A percentile compares a stretch with the other conserved stretches of the same genome.
Evolutionary conservation across 2,329 filamentous ascomycete genomes (phyloP).

Genomic region (Diaporthe aspalathi): DNA sequence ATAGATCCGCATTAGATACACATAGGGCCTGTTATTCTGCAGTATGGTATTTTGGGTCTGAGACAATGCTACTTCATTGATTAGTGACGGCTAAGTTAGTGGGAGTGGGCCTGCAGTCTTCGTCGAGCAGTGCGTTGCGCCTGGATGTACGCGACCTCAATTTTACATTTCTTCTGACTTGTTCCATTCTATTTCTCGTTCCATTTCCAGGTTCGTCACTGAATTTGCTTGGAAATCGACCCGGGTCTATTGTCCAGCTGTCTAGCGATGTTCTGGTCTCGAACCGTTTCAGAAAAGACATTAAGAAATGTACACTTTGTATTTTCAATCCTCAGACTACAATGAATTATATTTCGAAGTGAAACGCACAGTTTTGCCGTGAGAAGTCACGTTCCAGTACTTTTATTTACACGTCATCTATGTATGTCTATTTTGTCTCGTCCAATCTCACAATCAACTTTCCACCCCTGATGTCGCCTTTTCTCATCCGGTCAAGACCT

Average conservation of each 20-base stretch:
- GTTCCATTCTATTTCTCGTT: no score
- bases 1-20: not conserved
- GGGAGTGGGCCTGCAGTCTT: no score
- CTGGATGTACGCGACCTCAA: no score
- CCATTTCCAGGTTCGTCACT: no score
- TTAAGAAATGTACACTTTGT: not conserved
- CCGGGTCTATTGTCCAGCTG: no score
- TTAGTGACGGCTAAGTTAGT: no score
- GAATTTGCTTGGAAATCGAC: no score
- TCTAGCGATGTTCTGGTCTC: no score
- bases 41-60: not conserved
- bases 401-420: not conserved
- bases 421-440: constrained; percentile 37
- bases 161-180: no score
- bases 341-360: constrained; percentile 50
- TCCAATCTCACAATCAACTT: constrained; percentile 69
- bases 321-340: not conserved
- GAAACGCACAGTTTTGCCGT: constrained; percentile 44
- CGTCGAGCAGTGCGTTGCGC: no score
- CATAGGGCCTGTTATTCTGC: not conserved
- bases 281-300: not conserved
- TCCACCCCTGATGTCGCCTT: constrained; percentile 74
- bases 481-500: constrained; percentile 73
- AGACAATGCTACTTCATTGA: no score
- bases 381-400: not conserved